These are phyloP conservation scores for Protomyces inundatus DNA, from an alignment of 1,139 yeast genomes.

Conservation along the genomic window DNA sequence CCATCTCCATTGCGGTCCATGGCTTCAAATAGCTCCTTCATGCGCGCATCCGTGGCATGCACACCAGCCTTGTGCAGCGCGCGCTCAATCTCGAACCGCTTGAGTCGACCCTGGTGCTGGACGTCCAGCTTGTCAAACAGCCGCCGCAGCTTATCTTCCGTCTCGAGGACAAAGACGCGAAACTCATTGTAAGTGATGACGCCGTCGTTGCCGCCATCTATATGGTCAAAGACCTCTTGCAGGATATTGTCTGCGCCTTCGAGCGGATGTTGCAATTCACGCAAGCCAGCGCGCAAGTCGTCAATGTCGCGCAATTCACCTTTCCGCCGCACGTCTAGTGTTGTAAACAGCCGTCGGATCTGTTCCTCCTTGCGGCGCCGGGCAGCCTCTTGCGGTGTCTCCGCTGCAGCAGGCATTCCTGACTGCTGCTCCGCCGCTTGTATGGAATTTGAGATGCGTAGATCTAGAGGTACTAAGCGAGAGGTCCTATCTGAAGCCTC, in stretches of 20 bases:
- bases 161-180: conserved; percentile 52
- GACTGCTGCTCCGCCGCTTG: too few species aligned
- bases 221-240: conserved; percentile 46
- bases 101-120: conserved; percentile 70
- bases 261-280: conserved; percentile 44
- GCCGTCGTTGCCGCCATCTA: conserved; percentile 51
- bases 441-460: too few species aligned
- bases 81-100: conserved; percentile 57
- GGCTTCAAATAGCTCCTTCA: conserved; percentile 49
- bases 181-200: conserved; percentile 51
- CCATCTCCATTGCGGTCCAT: conserved; percentile 63
- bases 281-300: conserved; percentile 34
- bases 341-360: conserved; percentile 37
- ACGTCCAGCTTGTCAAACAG: conserved; percentile 69
- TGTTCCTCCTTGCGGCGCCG: conserved; percentile 37
- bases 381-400: not conserved
- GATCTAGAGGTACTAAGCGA: too few species aligned
- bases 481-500: too few species aligned
- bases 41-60: conserved; percentile 9
- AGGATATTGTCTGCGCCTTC: conserved; percentile 60
- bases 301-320: conserved; percentile 33
- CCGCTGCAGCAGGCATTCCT: not conserved
- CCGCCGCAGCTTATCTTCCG: conserved; percentile 62
- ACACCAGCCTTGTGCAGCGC: conserved; percentile 50
- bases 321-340: conserved; percentile 32